Conservation (phyloP, 129 eudicot species). For the Flaveria ramosissima region DNA sequence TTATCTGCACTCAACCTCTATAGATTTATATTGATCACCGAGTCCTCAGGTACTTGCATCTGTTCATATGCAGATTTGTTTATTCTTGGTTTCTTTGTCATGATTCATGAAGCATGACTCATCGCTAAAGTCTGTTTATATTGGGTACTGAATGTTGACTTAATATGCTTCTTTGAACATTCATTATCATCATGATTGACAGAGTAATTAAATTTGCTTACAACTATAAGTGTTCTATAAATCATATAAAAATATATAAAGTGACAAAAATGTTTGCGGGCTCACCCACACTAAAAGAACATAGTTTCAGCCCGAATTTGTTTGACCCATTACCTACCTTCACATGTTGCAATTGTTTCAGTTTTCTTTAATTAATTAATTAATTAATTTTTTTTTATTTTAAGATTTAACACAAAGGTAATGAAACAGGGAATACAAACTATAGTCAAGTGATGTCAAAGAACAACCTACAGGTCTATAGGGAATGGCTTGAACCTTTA, state of each 20-base stretch:
- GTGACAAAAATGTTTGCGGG: neutral
- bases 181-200: neutral
- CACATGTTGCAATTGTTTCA: neutral
- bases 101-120: slow-evolving; percentile 3
- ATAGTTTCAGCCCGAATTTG: neutral
- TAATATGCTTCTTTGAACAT: neutral
- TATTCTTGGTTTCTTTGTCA: neutral
- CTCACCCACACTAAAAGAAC: neutral
- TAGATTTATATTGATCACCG: slow-evolving; percentile 76
- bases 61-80: slow-evolving; percentile 1
- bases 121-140: neutral
- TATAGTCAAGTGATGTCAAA: slow-evolving; percentile 62
- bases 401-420: slow-evolving; percentile 8
- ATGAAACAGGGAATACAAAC: slow-evolving; percentile 74
- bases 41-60: slow-evolving; percentile 65
- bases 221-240: neutral
- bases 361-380: neutral
- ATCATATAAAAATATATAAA: neutral
- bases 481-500: slow-evolving; percentile 85
- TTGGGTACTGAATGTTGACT: slow-evolving; percentile 4
- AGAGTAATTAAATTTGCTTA: neutral
- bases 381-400: too few species aligned
- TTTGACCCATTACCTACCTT: neutral
- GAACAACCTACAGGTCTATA: slow-evolving; percentile 58
- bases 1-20: slow-evolving; percentile 83